These are phyloP conservation scores for Coelastrella sp. DNA, from an alignment of 139 green algal genomes.

Conservation along the genomic window DNA sequence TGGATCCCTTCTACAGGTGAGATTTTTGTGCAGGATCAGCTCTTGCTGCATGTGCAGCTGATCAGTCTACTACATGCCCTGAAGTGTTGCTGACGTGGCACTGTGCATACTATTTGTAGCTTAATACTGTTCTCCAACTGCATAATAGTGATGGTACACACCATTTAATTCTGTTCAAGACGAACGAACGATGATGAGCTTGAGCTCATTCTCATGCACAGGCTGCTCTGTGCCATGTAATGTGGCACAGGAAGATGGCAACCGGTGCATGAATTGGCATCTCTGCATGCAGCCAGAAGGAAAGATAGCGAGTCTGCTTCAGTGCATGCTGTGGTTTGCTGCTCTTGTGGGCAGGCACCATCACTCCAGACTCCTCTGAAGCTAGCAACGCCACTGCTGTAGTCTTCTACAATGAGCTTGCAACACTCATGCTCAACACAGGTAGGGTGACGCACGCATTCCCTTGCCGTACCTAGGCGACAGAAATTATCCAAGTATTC, in stretches of 20 bases:
- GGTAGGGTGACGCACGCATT: conserved; percentile 31
- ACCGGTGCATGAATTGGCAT: neutral
- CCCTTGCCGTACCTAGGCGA: neutral
- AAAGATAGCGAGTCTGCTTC: neutral
- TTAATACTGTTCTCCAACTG: too few species aligned
- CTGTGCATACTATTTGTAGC: neutral
- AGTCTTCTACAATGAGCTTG: conserved; percentile 89
- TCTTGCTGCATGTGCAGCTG: neutral
- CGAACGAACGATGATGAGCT: too few species aligned
- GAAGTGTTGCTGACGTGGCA: neutral
- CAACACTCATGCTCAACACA: conserved; percentile 81
- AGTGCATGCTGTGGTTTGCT: neutral
- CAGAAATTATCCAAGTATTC: neutral
- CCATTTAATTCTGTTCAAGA: too few species aligned
- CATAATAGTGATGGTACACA: too few species aligned
- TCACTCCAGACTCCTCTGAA: conserved; percentile 45
- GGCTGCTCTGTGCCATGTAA: too few species aligned
- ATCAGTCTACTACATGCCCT: neutral
- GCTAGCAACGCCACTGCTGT: conserved; percentile 44
- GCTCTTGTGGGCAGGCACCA: conserved; percentile 6
- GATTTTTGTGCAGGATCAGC: neutral
- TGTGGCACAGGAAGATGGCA: too few species aligned
- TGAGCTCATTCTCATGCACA: too few species aligned
- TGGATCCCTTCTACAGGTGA: conserved; percentile 35
- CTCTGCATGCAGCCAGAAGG: neutral